phyloP scores from a whole-genome alignment of 2,329 filamentous ascomycete species.

The Purpureocillium takamizusanense region DNA sequence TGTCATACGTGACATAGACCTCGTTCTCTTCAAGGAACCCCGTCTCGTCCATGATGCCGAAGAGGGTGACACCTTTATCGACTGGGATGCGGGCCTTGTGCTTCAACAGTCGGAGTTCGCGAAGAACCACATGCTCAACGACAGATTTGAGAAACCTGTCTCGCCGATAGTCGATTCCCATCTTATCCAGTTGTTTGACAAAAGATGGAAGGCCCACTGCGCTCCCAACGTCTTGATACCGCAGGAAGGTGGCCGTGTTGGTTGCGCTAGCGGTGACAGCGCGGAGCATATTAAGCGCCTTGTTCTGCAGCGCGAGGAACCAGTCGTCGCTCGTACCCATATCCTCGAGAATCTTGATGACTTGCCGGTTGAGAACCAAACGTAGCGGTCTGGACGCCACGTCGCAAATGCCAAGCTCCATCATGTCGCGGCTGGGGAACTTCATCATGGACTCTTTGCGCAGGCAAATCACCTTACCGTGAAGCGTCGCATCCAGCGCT shows the following conservation, averaged over 20 bases:
- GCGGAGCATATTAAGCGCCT: slow-evolving; percentile 52
- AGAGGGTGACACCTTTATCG: slow-evolving; percentile 61
- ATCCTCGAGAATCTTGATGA: slow-evolving; percentile 83
- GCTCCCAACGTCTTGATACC: slow-evolving; percentile 50
- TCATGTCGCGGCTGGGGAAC: slow-evolving; percentile 47
- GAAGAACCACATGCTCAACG: slow-evolving; percentile 62
- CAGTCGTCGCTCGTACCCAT: slow-evolving; percentile 48
- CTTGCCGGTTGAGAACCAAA: slow-evolving; percentile 65
- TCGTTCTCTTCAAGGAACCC: slow-evolving; percentile 56
- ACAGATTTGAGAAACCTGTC: slow-evolving; percentile 63
- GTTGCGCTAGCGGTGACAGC: slow-evolving; percentile 45
- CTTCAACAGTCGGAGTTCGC: slow-evolving; percentile 65
- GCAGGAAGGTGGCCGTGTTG: slow-evolving; percentile 60
- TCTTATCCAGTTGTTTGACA: slow-evolving; percentile 46
- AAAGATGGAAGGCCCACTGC: slow-evolving; percentile 52
- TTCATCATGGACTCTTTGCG: slow-evolving; percentile 70
- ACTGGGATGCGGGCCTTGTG: slow-evolving; percentile 70
- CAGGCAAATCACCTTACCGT: slow-evolving; percentile 50
- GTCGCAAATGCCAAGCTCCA: slow-evolving; percentile 64
- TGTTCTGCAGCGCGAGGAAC: slow-evolving; percentile 56
- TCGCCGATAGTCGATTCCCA: slow-evolving; percentile 55
- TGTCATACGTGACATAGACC: slow-evolving; percentile 55
- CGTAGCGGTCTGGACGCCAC: slow-evolving; percentile 57
- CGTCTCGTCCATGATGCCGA: slow-evolving; percentile 79
- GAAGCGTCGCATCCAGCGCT: slow-evolving; percentile 53